Base-by-base conservation (phyloP, 352 stramenopile genomes). In the Phytophthora pini region DNA sequence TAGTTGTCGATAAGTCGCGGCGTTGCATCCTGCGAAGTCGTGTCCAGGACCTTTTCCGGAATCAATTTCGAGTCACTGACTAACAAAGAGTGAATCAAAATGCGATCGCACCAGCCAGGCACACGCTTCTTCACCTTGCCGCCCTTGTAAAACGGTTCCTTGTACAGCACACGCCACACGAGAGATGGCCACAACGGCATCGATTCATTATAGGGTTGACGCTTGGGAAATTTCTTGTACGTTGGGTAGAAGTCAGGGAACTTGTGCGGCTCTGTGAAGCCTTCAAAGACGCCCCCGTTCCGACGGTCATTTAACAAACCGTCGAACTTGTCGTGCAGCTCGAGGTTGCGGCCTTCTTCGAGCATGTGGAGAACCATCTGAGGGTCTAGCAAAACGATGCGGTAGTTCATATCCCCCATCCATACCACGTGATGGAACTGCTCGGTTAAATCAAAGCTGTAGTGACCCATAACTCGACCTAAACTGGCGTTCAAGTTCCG, bases 351-450 rank as follows among this genome's bases (percentile, higher is more conserved):
- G 0, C 84, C 79, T 51, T 91, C 82, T 26, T 85, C 77, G n/a
- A 96, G 69, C 81, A 96, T 89, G 50, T 90, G 77, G 27, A 93
- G 69, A 31, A 93, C 86, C 61, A 89, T 87, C 27, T 89, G 74
- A 39, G 84, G 80, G 51, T 92, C 82, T 51, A 92, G 41, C 15
- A 88, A 71, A 10, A 94, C 83, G 60, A 94, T 92, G 22, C 85
- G 83, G 65, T 96, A 96, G 70, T 95, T 95, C 70, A 96, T 81
- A 53, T 97, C 88, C 15, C 89, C 89, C 82, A 94, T 94, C 89
- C 89, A 97, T 7, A 97, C 79, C 2, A 97, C 81, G 56, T 97
- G 88, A 72, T 97, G 88, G 66, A 96, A 95, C 64, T 95, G 84
- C 63, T 94, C 82, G 5, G 84, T 94, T 9, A 97, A 56, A 50